phyloP scores from a whole-genome alignment of 345 rosid genomes.

The Hibiscus mutabilis region DNA sequence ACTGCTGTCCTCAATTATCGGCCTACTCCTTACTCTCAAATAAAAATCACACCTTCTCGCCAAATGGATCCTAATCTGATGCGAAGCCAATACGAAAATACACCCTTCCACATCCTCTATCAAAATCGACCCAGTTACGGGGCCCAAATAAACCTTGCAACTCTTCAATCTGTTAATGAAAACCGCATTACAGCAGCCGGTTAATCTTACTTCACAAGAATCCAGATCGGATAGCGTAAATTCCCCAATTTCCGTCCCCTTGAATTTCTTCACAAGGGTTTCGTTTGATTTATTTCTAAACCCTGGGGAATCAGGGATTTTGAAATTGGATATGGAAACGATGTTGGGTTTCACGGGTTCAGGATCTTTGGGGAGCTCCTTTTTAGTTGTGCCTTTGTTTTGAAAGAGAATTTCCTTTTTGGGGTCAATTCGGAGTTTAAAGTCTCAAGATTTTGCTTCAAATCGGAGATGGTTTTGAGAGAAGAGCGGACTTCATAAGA shows the following conservation, averaged over 20 bases:
- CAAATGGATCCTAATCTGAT: slow-evolving; percentile 76
- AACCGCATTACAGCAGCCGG: slow-evolving; percentile 44
- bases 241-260: slow-evolving; percentile 53
- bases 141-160: slow-evolving; percentile 54
- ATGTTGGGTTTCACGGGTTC: slow-evolving; percentile 17
- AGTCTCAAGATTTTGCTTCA: slow-evolving; percentile 54
- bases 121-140: slow-evolving; percentile 72
- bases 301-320: slow-evolving; percentile 57
- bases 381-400: slow-evolving; percentile 38
- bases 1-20: slow-evolving; percentile 69
- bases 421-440: slow-evolving; percentile 43
- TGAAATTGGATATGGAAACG: neutral
- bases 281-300: slow-evolving; percentile 44
- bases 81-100: slow-evolving; percentile 62
- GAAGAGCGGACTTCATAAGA: slow-evolving; percentile 74
- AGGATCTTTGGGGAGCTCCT: slow-evolving; percentile 20
- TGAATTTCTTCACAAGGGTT: slow-evolving; percentile 37
- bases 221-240: slow-evolving; percentile 62
- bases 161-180: slow-evolving; percentile 53
- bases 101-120: slow-evolving; percentile 70
- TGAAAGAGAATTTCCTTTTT: slow-evolving; percentile 73
- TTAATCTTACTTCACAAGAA: slow-evolving; percentile 55
- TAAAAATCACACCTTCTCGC: slow-evolving; percentile 61
- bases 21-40: slow-evolving; percentile 79
- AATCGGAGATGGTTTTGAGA: slow-evolving; percentile 56